Base-by-base conservation (phyloP, 805 yeast species). In the Lachancea meyersii region DNA sequence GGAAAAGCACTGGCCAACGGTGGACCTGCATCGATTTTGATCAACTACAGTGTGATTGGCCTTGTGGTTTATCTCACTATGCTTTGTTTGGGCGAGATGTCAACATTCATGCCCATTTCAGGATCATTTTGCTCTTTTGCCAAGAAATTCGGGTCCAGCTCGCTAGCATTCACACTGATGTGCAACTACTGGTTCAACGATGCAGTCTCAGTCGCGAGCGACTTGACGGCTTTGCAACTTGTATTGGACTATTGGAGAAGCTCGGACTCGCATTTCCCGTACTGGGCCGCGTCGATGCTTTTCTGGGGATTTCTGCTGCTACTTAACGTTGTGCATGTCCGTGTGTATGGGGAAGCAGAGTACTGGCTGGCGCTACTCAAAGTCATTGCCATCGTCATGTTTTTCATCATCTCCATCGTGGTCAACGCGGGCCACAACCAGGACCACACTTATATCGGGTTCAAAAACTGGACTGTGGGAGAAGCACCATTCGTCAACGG, bases 71-170 rank as follows among this genome's bases (percentile, higher is more conserved):
- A 70, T 51, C 72, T 74, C 17, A 77, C 80, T 31, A 76, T 82
- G 20, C 85, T 79, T 60, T 70, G 80, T 2, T 64, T 80, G 47
- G 86, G 86, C 51, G 87, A 81, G 63, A 77, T 81, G 86, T 85
- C 86, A 22, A 79, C 85, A n/a, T 78, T 73, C 47, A 76, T 81
- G 16, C 86, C 86, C 2, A 72, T 77, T 38, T 64, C 79, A 9
- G 65, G 74, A 1, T 78, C 85, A 1, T 77, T 81, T 57, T 73
- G 81, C 26, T 79, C 76, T 43, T 80, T 79, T 58, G 72, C 77
- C 27, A 68, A 79, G n/a, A 67, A 79, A 51, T 80, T 79, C 66
- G 59, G 79, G 35, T 77, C 82, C 8, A 78, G 77, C 13, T 75
- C 86, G 7, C 61, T 78, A 35, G 87, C 86, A 43, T 80, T 80